These are phyloP conservation scores for Mycena metata DNA, from an alignment of 768 basidiomycete species.

Conservation along the genomic window DNA sequence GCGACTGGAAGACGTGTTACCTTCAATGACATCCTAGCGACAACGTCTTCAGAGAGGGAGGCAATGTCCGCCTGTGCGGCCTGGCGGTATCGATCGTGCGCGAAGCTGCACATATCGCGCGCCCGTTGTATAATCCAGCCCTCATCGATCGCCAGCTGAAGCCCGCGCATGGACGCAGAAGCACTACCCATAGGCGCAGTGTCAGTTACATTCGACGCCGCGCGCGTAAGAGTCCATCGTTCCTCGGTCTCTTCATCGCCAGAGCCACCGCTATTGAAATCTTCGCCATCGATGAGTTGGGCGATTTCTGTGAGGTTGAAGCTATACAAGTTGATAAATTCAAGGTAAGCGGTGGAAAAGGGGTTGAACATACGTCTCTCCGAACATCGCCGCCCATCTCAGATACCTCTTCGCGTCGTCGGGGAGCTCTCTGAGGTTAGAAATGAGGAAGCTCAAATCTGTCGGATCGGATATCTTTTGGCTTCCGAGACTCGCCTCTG, in stretches of 20 bases:
- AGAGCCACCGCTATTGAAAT: slow-evolving; percentile 64
- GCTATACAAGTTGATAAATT: slow-evolving; percentile 53
- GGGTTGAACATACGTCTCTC: slow-evolving; percentile 66
- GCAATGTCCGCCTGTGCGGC: slow-evolving; percentile 75
- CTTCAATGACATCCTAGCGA: slow-evolving; percentile 79
- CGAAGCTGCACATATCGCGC: slow-evolving; percentile 82
- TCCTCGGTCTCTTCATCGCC: slow-evolving; percentile 67
- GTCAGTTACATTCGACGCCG: slow-evolving; percentile 62
- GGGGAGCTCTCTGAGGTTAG: slow-evolving; percentile 71
- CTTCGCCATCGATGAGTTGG: slow-evolving; percentile 81
- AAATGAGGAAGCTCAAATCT: slow-evolving; percentile 71
- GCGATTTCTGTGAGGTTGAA: slow-evolving; percentile 83
- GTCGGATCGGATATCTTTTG: slow-evolving; percentile 71
- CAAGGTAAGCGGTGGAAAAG: background rate
- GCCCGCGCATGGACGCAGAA: slow-evolving; percentile 74
- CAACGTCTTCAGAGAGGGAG: slow-evolving; percentile 59
- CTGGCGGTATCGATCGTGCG: slow-evolving; percentile 82
- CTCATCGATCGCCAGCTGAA: slow-evolving; percentile 76
- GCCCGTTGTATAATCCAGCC: slow-evolving; percentile 83
- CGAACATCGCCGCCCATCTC: slow-evolving; percentile 80
- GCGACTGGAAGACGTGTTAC: slow-evolving; percentile 49
- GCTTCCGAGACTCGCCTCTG: slow-evolving; percentile 67
- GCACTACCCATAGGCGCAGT: slow-evolving; percentile 54
- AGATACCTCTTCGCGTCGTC: slow-evolving; percentile 77
- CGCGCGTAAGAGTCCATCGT: slow-evolving; percentile 66